A percentile compares a stretch with the other conserved stretches of the same genome.
Evolutionary conservation across 495 filamentous ascomycete species (phyloP).

Genomic region (Terfezia boudieri): DNA sequence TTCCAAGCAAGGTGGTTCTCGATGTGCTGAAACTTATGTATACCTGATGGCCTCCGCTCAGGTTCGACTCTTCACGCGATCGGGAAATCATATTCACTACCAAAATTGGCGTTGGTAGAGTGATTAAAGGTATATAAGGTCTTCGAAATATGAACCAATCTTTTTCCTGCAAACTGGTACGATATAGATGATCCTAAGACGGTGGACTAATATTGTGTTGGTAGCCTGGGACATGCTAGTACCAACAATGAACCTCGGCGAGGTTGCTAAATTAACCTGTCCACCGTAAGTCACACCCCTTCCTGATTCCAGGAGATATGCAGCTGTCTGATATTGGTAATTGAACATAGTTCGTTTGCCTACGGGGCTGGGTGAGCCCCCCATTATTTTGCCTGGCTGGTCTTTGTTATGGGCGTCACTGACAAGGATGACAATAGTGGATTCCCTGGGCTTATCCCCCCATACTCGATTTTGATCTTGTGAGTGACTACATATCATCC

Average conservation of each 20-base stretch:
- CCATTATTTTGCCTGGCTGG: too few species aligned
- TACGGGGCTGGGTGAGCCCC: too few species aligned
- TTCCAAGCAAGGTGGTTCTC: too few species aligned
- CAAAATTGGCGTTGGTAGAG: conserved; percentile 36
- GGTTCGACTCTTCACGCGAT: conserved; percentile 42
- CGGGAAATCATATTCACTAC: conserved; percentile 29
- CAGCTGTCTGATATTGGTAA: too few species aligned
- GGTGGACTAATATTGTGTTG: background rate
- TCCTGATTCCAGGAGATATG: too few species aligned
- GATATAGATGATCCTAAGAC: background rate
- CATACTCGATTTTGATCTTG: conserved; percentile 24
- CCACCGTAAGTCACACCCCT: too few species aligned
- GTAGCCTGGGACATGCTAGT: background rate
- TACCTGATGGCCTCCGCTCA: conserved; percentile 11
- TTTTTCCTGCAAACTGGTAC: too few species aligned
- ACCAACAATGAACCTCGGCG: background rate
- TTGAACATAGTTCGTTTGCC: too few species aligned
- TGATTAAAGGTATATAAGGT: conserved; percentile 32
- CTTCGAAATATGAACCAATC: too few species aligned
- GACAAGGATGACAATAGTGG: conserved; percentile 16
- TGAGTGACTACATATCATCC: conserved; percentile 12
- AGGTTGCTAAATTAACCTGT: background rate
- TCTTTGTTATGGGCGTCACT: too few species aligned
- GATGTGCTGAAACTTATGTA: background rate
- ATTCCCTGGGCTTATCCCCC: conserved; percentile 24